A percentile compares a stretch with the other conserved stretches of the same genome.
Evolutionary conservation across 179 eudicot species (phyloP).

Genomic region (Silene coronaria): DNA sequence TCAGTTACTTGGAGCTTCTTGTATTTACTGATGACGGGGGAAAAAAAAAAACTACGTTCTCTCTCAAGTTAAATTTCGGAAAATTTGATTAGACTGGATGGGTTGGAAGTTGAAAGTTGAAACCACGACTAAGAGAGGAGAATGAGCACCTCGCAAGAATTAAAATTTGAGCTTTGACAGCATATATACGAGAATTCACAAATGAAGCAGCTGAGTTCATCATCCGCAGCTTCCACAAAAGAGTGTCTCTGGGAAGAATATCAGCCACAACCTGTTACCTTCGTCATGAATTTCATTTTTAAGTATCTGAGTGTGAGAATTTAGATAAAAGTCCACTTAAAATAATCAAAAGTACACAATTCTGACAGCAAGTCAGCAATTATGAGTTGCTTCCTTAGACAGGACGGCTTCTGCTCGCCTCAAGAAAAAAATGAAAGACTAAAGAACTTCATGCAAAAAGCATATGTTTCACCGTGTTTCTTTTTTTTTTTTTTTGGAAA

Average conservation of each 20-base stretch:
- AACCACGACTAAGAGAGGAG: neutral
- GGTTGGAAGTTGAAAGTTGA: neutral
- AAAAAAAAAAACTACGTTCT: neutral
- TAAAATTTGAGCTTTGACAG: conserved; percentile 66
- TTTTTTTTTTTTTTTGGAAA: too few species aligned
- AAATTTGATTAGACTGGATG: neutral
- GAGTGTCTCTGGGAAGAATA: conserved; percentile 49
- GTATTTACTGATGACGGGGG: neutral
- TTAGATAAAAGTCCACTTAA: neutral
- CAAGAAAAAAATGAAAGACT: neutral
- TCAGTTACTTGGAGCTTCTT: neutral
- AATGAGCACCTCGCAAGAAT: conserved; percentile 49
- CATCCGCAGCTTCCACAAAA: conserved; percentile 70
- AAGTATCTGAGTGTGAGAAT: neutral
- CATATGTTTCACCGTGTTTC: neutral
- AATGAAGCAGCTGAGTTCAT: conserved; percentile 51
- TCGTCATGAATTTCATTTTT: conserved; percentile 22
- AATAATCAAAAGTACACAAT: neutral
- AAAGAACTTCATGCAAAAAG: neutral
- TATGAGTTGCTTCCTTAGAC: neutral
- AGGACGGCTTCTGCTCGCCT: neutral
- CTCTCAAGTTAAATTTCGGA: neutral
- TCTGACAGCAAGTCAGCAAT: neutral
- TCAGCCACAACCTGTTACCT: conserved; percentile 54
- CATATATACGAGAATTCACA: conserved; percentile 72